Evolutionary conservation across 1,139 yeast species (phyloP).

Genomic region (Wickerhamiella pararugosa): DNA sequence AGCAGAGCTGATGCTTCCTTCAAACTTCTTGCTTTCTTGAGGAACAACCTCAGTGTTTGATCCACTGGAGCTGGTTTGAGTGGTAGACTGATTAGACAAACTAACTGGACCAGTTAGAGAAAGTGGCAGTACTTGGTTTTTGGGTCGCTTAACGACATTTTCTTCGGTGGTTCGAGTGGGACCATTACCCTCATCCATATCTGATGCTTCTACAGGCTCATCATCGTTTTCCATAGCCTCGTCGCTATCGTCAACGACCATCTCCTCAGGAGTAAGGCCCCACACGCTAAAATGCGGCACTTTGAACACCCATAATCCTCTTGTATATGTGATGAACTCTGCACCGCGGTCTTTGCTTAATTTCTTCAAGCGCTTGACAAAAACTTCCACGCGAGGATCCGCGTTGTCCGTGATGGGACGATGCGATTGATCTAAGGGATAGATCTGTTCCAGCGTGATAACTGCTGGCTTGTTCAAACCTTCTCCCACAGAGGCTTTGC

Average conservation of each 20-base stretch:
- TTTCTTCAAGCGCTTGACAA: conserved; percentile 30
- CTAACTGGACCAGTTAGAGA: no score
- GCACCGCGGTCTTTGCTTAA: conserved; percentile 46
- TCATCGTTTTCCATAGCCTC: conserved; percentile 2
- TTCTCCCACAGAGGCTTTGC: conserved; percentile 50
- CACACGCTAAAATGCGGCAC: conserved; percentile 89
- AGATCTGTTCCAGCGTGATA: conserved; percentile 54
- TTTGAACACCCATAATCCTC: conserved; percentile 65
- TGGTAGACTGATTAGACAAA: no score
- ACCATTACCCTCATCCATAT: not conserved
- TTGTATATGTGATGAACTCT: conserved; percentile 59
- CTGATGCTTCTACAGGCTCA: not conserved
- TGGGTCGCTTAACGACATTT: no score
- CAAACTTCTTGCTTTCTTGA: no score
- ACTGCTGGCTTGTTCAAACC: conserved; percentile 80
- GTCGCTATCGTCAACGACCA: conserved; percentile 37
- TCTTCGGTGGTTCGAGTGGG: no score
- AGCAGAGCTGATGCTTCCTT: no score
- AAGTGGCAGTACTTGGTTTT: no score
- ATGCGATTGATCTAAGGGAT: conserved; percentile 20
- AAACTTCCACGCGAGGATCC: conserved; percentile 30
- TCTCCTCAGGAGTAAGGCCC: conserved; percentile 69
- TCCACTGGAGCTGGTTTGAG: no score
- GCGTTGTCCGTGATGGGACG: conserved; percentile 28
- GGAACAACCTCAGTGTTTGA: no score